Percentiles rank a stretch among this genome's conserved stretches.
Evolutionary conservation across 1,284 basidiomycete species (phyloP).

Genomic region (Naganishia sp.): DNA sequence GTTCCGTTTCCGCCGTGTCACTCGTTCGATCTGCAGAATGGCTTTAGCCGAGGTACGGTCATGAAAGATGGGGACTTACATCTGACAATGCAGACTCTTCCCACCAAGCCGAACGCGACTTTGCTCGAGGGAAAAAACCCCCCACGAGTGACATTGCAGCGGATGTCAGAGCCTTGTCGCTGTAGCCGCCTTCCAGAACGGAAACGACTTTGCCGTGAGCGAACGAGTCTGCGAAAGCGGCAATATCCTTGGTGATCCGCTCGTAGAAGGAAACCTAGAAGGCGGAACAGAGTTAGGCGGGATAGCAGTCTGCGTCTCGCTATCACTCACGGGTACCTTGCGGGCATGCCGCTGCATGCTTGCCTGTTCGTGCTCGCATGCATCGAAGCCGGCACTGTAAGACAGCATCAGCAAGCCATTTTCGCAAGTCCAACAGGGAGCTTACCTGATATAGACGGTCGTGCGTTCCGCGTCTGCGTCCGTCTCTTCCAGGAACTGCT

Average conservation of each 20-base stretch:
- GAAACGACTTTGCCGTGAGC: constrained; percentile 75
- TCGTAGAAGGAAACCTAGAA: constrained; percentile 71
- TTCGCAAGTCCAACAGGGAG: constrained; percentile 6
- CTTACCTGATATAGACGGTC: constrained; percentile 81
- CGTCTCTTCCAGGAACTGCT: constrained; percentile 69
- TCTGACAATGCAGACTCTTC: constrained; percentile 12
- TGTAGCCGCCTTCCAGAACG: constrained; percentile 93
- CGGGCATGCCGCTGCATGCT: constrained; percentile 91
- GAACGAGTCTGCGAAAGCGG: constrained; percentile 66
- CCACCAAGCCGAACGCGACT: constrained; percentile 8
- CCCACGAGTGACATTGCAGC: constrained; percentile 76
- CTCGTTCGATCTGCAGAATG: neutral
- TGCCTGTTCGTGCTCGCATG: constrained; percentile 84
- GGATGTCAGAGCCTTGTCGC: constrained; percentile 79
- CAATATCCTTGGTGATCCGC: constrained; percentile 75
- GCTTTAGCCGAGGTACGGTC: neutral
- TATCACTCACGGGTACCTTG: constrained; percentile 67
- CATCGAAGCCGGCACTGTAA: constrained; percentile 77
- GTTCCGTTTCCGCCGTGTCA: constrained; percentile 15
- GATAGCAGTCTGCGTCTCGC: neutral
- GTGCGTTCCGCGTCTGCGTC: constrained; percentile 68
- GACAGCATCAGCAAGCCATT: constrained; percentile 57
- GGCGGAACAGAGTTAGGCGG: neutral
- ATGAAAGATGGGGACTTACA: neutral
- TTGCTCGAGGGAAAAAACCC: constrained; percentile 59